phyloP scores from a whole-genome alignment of 1,284 basidiomycete genomes.

The Ustilago cynodontis region DNA sequence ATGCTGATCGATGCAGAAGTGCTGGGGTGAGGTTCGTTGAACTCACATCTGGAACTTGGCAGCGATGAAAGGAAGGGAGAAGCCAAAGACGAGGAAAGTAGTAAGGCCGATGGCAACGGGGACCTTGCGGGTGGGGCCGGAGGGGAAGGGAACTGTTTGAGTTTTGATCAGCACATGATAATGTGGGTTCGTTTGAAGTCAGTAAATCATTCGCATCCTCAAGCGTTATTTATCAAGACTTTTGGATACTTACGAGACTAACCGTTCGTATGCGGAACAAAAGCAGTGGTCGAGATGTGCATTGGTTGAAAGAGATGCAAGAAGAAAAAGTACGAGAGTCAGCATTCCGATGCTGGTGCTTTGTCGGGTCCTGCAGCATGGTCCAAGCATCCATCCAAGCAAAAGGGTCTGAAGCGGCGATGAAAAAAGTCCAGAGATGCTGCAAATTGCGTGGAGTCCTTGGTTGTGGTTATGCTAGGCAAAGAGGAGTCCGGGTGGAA shows the following conservation, averaged over 20 bases:
- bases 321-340: background rate
- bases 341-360: background rate
- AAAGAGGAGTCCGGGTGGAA: background rate
- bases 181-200: background rate
- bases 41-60: constrained; percentile 65
- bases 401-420: no score
- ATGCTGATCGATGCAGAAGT: no score
- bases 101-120: constrained; percentile 57
- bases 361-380: background rate
- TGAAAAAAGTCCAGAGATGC: no score
- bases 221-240: no score
- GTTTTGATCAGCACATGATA: background rate
- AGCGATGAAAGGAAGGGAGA: constrained; percentile 64
- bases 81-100: constrained; percentile 63
- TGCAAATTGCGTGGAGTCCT: no score
- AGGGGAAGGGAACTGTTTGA: constrained; percentile 66
- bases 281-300: background rate
- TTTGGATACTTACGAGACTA: constrained; percentile 32
- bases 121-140: constrained; percentile 64
- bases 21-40: background rate
- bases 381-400: no score
- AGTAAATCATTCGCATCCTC: no score
- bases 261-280: no score
- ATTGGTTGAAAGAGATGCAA: no score
- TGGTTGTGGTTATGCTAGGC: background rate